phyloP scores from a whole-genome alignment of 1,284 basidiomycete genomes.

The Melampsora larici-populina region DNA sequence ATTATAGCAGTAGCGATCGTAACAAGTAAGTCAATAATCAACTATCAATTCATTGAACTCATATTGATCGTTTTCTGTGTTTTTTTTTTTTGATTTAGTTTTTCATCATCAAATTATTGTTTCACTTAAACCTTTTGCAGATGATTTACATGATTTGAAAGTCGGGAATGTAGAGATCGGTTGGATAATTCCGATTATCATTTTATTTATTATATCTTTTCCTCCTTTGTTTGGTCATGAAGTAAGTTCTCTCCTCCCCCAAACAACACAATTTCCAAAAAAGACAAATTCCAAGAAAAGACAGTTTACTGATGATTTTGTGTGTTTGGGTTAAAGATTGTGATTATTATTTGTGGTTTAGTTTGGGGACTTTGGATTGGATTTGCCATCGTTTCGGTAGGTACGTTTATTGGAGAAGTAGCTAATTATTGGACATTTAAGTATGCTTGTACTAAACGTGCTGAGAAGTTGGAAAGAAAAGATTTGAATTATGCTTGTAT shows the following conservation, averaged over 20 bases:
- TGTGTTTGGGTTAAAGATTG: no score
- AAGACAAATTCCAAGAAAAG: no score
- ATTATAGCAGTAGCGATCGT: neutral
- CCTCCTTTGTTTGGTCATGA: slow-evolving; percentile 55
- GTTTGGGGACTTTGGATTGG: slow-evolving; percentile 55
- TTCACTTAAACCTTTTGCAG: neutral
- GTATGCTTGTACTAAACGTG: slow-evolving; percentile 52
- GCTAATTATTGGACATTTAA: slow-evolving; percentile 53
- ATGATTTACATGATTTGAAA: slow-evolving; percentile 6
- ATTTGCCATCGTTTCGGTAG: slow-evolving; percentile 52
- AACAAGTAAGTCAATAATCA: neutral
- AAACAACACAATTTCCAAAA: no score
- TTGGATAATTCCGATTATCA: slow-evolving; percentile 52
- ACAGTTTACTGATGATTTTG: no score
- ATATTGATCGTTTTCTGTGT: no score
- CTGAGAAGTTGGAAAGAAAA: slow-evolving; percentile 53
- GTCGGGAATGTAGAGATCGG: slow-evolving; percentile 45
- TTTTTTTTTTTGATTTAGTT: neutral
- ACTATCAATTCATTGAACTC: no score
- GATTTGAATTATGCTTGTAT: slow-evolving; percentile 55
- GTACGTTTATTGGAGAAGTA: slow-evolving; percentile 52
- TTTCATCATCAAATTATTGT: slow-evolving; percentile 31
- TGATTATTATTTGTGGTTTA: slow-evolving; percentile 52
- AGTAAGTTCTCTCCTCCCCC: neutral
- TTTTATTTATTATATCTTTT: slow-evolving; percentile 55